Base-by-base conservation (phyloP, 805 yeast genomes). In the Limtongozyma cylindracea region DNA sequence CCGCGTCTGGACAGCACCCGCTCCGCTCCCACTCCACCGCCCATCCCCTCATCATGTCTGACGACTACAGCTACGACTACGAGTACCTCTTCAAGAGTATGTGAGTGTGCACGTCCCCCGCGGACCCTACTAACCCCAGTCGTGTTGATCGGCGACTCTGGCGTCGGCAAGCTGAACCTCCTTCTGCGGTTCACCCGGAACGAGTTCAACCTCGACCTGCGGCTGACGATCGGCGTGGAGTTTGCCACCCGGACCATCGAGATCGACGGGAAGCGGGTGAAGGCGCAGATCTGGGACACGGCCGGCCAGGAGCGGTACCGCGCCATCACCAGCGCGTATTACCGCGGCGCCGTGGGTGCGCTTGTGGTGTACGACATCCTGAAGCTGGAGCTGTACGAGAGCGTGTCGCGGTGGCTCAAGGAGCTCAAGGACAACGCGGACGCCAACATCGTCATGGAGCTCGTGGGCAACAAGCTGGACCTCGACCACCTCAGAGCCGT, bases 301-400 rank as follows among this genome's bases (percentile, higher is more conserved):
- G 98, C 98, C 2, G 98, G 98, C 29, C 98, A 84, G 53, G 98
- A 84, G 48, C 67, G 98, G 45, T 84, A 88, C 55, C 66, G 98
- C 37, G 96, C 98, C 20, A 84, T 84, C 45, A 88, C 98, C 16
- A 69, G 88, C 25, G 96, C 96, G 5, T 84, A 84, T 51, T 84
- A 84, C 46, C 63, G 98, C 42, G 98, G 96, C 19, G 96, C 98
- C 1, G 93, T 82, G 24, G 98, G 98, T 27, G 96, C 96, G 4
- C 58, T 84, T 37, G 72, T 84, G 26, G 92, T 84, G 30, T 84
- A 84, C 48, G 98, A 84, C 50, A 84, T 84, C 37, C 66, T 94
- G 27, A 84, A 84, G 53, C 62, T 82, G 9, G 80, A 71, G 38
- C 61, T 78, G 23, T 80, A 78, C 45, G 91, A 74, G 42, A 64